Base-by-base conservation (phyloP, 1,284 basidiomycete genomes). In the Tylopilus sp. region DNA sequence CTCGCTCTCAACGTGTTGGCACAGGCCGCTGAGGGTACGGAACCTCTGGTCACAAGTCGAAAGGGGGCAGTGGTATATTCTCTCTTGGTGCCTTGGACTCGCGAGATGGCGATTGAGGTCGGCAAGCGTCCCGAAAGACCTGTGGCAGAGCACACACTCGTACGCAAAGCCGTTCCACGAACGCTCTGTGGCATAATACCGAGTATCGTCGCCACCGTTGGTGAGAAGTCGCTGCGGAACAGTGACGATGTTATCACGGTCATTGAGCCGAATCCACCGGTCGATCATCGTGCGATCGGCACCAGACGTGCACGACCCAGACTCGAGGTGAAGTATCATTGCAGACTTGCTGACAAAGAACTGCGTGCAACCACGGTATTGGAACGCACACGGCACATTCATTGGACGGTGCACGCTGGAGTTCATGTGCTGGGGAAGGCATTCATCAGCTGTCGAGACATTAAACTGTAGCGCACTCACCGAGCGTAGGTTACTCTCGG, bases 1-100 rank as follows among this genome's bases (percentile, higher is more conserved):
- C 62, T 77, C 76, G 59, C 81, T 84, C 69, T 83, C 81, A 14
- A 84, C 73, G 56, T 84, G 81, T 63, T 80, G 76, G 44, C 75
- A 77, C 43, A 84, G 60, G 4, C 58, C 78, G 50, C 80, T 82
- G 15, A 84, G 66, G 4, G 76, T 69, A n/a, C 46, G 61, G 58
- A 81, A 83, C n/a, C 58, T 61, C 31, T 48, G 26, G 9, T 49
- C 50, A 57, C 81, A 84, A 7, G 61, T 66, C 7, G 33, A 53
- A 22, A 72, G 62, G 2, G 75, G 78, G 60, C 76, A 85, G 26
- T 70, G 61, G 64, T 76, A 79, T 7, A 72, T 71, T 68, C 64
- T 75, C n/a, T 72, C 72, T 62, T 72, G 61, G 60, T 82, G 78
- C 32, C 61, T 63, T 39, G 83, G 73, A 62, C 79, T 76, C 56